A percentile compares a stretch with the other conserved stretches of the same genome.
Evolutionary conservation across 2,329 filamentous ascomycete species (phyloP).

Genomic region (Metarhizium album): DNA sequence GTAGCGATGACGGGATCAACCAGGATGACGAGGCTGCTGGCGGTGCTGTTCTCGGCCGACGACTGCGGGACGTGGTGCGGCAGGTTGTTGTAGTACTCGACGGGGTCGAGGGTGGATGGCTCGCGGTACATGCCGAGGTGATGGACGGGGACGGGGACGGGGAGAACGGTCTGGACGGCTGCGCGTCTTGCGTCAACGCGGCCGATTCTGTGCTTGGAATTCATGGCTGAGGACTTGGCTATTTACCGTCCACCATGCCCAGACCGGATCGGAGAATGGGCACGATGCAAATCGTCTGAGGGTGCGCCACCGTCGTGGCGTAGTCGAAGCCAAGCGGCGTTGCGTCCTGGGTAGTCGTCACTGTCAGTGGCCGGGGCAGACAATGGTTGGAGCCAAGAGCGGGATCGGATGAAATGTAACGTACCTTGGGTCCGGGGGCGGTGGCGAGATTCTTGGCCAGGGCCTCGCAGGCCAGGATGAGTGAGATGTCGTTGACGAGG

Average conservation of each 20-base stretch:
- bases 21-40: conserved; percentile 60
- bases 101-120: conserved; percentile 72
- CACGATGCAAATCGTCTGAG: conserved; percentile 65
- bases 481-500: conserved; percentile 75
- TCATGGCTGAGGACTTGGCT: background rate
- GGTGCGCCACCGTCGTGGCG: conserved; percentile 50
- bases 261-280: conserved; percentile 89
- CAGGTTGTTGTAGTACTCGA: conserved; percentile 97
- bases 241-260: conserved; percentile 72
- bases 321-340: conserved; percentile 74
- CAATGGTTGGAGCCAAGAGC: background rate
- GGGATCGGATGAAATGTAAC: background rate
- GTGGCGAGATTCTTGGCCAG: conserved; percentile 52
- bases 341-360: conserved; percentile 48
- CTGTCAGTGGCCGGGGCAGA: background rate
- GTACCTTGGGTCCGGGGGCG: conserved; percentile 52
- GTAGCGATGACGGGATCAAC: conserved; percentile 92
- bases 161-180: conserved; percentile 77
- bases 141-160: conserved; percentile 69
- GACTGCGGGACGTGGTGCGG: conserved; percentile 53
- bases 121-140: conserved; percentile 94
- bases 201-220: background rate
- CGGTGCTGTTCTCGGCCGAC: conserved; percentile 17
- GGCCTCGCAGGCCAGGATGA: conserved; percentile 76
- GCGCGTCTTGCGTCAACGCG: background rate